Percentiles rank a stretch among this genome's conserved stretches.
phyloP scores from a whole-genome alignment of 179 eudicot genomes.

The Spinacia oleracea region DNA sequence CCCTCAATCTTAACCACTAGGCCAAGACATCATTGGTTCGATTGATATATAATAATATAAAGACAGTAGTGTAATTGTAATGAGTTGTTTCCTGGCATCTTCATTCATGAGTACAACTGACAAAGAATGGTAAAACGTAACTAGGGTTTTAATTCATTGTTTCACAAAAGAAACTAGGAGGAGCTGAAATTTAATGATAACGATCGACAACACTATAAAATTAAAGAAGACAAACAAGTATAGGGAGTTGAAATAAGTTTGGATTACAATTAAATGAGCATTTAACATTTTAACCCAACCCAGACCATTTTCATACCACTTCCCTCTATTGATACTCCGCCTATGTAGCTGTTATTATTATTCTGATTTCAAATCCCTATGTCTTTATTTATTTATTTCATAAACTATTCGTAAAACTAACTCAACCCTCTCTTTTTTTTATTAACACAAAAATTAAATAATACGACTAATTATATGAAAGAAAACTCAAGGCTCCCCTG shows the following conservation, averaged over 20 bases:
- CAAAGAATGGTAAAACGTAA: neutral
- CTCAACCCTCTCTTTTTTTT: constrained; percentile 11
- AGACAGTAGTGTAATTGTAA: neutral
- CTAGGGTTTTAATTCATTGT: constrained; percentile 6
- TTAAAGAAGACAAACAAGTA: neutral
- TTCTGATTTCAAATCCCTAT: constrained; percentile 27
- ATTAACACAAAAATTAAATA: no score
- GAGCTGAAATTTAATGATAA: constrained; percentile 1
- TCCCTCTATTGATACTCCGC: constrained; percentile 5
- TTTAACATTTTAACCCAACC: constrained; percentile 4
- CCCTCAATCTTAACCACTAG: no score
- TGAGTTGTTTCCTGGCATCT: neutral
- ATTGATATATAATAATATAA: no score
- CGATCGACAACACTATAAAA: neutral
- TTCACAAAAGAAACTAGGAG: neutral
- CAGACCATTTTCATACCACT: neutral
- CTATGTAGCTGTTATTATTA: constrained; percentile 10
- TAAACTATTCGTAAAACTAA: constrained; percentile 11
- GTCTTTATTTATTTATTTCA: constrained; percentile 41
- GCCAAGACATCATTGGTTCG: no score
- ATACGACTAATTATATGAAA: no score
- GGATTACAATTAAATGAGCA: constrained; percentile 2
- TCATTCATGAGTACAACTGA: neutral
- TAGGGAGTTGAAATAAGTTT: constrained; percentile 5
- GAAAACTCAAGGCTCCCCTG: neutral